Conservation (phyloP, 2,329 filamentous ascomycete species). For the Emergomyces orientalis region DNA sequence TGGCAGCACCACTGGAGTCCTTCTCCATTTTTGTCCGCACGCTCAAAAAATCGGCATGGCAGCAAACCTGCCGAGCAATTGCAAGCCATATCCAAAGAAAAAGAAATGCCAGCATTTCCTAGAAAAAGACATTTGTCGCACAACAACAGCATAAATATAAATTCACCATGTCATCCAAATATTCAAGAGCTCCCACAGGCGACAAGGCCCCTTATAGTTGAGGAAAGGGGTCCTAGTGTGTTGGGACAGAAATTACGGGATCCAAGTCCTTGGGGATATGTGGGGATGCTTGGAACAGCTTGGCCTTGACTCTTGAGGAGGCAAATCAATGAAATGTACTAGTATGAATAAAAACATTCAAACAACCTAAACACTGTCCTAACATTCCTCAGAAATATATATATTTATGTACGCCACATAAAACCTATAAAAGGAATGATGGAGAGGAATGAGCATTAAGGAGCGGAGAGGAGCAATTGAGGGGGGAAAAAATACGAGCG, state of each 20-base stretch:
- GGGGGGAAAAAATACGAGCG: too few relatives aligned
- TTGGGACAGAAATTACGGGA: too few relatives aligned
- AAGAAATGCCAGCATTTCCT: conserved; percentile 4
- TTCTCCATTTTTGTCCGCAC: conserved; percentile 14
- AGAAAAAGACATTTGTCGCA: neutral
- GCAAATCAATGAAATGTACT: too few relatives aligned
- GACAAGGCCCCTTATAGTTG: neutral
- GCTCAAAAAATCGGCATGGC: conserved; percentile 14
- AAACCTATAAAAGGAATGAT: too few relatives aligned
- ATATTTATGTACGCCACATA: too few relatives aligned
- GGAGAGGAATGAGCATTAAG: too few relatives aligned
- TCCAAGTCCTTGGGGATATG: neutral
- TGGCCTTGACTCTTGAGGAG: too few relatives aligned
- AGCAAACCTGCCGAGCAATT: conserved; percentile 10
- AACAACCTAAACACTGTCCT: too few relatives aligned
- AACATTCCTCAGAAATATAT: too few relatives aligned
- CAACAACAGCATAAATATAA: neutral
- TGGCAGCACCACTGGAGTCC: conserved; percentile 13
- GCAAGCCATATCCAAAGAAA: neutral
- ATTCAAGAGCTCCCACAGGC: neutral
- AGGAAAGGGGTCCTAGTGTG: neutral
- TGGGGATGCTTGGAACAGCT: neutral
- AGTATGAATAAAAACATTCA: too few relatives aligned
- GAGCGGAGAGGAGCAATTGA: too few relatives aligned
- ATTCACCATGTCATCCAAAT: neutral